A percentile compares a stretch with the other conserved stretches of the same genome.
These are phyloP conservation scores for Candida loeiensis DNA, from an alignment of 805 yeast genomes.

Conservation along the genomic window DNA sequence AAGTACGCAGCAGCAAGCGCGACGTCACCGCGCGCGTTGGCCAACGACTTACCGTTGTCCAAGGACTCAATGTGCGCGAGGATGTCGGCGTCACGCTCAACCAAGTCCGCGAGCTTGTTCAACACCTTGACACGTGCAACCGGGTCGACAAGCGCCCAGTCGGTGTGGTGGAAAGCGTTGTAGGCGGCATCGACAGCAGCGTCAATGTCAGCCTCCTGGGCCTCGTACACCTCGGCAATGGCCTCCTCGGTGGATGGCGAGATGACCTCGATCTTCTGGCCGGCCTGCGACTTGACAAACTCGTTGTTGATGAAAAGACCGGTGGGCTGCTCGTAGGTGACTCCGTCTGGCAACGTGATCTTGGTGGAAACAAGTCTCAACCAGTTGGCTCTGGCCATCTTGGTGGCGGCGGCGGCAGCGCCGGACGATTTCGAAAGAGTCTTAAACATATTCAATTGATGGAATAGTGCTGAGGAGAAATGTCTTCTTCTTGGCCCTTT, in stretches of 20 bases:
- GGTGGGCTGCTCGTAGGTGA: conserved; percentile 70
- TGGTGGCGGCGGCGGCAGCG: not conserved
- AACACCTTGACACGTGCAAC: conserved; percentile 59
- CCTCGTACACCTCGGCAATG: conserved; percentile 68
- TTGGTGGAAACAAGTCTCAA: conserved; percentile 29
- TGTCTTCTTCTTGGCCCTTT: not conserved
- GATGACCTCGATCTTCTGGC: conserved; percentile 57
- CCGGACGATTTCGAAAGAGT: conserved; percentile 4
- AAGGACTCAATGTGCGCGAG: conserved; percentile 79
- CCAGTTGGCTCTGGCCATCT: not conserved
- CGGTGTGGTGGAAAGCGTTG: conserved; percentile 58
- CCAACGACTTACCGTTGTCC: conserved; percentile 84
- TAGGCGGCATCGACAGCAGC: conserved; percentile 83
- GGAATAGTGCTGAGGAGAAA: not conserved
- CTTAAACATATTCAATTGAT: conserved; percentile 1
- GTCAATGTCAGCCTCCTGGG: conserved; percentile 75
- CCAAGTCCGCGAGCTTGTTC: conserved; percentile 68
- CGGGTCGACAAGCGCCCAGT: conserved; percentile 73
- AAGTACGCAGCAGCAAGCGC: conserved; percentile 63
- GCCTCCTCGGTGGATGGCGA: conserved; percentile 72
- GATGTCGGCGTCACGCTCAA: conserved; percentile 68
- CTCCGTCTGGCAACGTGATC: conserved; percentile 69
- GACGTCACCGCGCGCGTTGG: conserved; percentile 72
- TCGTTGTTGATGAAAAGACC: conserved; percentile 89
- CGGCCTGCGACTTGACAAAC: conserved; percentile 57